Conservation (phyloP, 2,329 filamentous ascomycete genomes). For the Colletotrichum scovillei region DNA sequence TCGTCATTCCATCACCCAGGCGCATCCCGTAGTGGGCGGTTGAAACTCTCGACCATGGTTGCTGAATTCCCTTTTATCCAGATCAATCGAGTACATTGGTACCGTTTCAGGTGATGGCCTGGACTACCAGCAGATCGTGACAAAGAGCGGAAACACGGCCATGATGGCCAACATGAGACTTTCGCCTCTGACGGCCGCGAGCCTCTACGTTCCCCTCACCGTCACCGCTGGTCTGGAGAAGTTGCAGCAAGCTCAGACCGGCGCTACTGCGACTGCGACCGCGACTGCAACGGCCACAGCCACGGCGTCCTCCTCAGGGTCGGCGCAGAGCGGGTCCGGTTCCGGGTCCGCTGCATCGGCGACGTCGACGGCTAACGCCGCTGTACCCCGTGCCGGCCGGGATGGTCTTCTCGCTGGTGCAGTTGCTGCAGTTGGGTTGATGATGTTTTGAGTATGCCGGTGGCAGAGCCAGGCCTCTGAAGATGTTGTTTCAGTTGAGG, state of each 20-base stretch:
- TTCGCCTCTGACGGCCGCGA: conserved; percentile 30
- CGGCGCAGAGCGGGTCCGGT: conserved; percentile 1
- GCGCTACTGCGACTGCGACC: conserved; percentile 23
- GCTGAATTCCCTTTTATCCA: background rate
- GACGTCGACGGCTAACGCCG: conserved; percentile 43
- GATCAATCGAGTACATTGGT: conserved; percentile 10
- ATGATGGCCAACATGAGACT: background rate
- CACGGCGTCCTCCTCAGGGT: conserved; percentile 26
- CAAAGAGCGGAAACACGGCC: background rate
- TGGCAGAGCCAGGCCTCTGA: background rate
- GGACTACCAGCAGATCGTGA: background rate
- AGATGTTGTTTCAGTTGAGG: background rate
- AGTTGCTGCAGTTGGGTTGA: conserved; percentile 46
- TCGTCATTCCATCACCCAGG: background rate
- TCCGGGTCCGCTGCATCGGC: background rate
- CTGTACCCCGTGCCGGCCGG: conserved; percentile 45
- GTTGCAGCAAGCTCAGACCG: conserved; percentile 38
- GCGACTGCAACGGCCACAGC: conserved; percentile 28
- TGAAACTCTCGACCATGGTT: background rate
- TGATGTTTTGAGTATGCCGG: conserved; percentile 45
- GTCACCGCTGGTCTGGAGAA: conserved; percentile 52
- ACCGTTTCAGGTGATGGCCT: background rate
- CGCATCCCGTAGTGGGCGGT: background rate
- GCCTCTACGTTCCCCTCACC: conserved; percentile 44
- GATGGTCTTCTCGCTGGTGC: conserved; percentile 48